Conservation (phyloP, 2,329 filamentous ascomycete genomes). For the Xylariales sp. region DNA sequence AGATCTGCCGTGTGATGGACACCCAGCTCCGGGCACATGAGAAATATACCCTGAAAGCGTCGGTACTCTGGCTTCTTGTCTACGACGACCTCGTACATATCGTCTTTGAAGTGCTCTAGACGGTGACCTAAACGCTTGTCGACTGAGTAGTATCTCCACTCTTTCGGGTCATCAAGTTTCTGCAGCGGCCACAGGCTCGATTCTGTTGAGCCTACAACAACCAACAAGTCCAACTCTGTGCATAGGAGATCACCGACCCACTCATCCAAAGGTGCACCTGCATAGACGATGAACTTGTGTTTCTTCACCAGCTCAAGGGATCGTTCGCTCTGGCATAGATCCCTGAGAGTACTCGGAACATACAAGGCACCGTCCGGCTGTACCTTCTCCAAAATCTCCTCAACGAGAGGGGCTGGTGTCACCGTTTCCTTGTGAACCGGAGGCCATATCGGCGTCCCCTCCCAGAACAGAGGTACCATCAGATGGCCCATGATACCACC, state of each 20-base stretch:
- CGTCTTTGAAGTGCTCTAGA: background rate
- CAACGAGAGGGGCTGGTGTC: background rate
- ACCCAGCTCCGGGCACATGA: background rate
- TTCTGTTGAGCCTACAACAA: slow-evolving; percentile 6
- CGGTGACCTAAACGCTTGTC: slow-evolving; percentile 4
- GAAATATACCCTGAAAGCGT: slow-evolving; percentile 4
- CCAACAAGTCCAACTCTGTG: background rate
- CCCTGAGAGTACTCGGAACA: background rate
- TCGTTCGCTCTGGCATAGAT: background rate
- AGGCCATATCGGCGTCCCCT: background rate
- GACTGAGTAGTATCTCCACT: slow-evolving; percentile 6
- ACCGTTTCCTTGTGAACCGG: background rate
- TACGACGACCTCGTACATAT: slow-evolving; percentile 4
- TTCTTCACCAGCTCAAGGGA: background rate
- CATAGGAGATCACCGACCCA: slow-evolving; percentile 5
- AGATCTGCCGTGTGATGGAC: slow-evolving; percentile 2
- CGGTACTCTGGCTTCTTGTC: slow-evolving; percentile 1
- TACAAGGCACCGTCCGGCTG: slow-evolving; percentile 3
- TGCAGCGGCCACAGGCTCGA: background rate
- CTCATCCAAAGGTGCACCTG: slow-evolving; percentile 2
- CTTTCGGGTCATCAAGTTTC: background rate
- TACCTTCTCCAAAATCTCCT: background rate
- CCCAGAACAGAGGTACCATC: slow-evolving; percentile 2
- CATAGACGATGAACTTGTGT: background rate
- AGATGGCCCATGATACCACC: slow-evolving; percentile 3